Base-by-base conservation (phyloP, 352 stramenopile genomes). In the Phytophthora hibernalis region DNA sequence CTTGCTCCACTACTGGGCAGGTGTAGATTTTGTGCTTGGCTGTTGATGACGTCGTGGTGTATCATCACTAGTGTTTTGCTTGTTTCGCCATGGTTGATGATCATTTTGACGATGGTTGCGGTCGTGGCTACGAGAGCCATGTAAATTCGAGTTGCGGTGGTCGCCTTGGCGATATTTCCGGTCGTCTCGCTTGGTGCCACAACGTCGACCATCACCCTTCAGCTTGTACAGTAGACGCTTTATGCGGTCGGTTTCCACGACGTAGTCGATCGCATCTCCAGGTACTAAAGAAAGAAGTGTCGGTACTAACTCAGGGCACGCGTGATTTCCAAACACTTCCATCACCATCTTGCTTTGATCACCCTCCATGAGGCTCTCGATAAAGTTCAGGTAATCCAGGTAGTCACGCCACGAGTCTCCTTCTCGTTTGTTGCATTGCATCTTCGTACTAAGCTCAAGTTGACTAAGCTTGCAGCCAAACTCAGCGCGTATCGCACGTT, bases 381-480 rank as follows among this genome's bases (percentile, higher is more conserved):
- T 65, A 15, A 53, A 58, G 5, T 65, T 58, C 4, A 65, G 20
- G 35, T 58, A 58, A 13, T 65, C 48, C 12, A 65, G 20, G 30
- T 54, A 58, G 18, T 57, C 24, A 18, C 22, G 33, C 20, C 48
- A 58, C 1, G 57, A 45, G 11, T 65, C 48, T 2, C 47, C 37
- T n/a, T 26, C 26, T 5, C 47, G 22, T 18, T 65, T 65, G n/a
- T 30, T 21, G 11, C 37, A 52, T 20, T 44, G 28, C 7, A 65
- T 45, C 5, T 38, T 38, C 2, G 38, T 38, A 15, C 56, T 64
- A 5, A 56, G 56, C 26, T 65, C 56, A 5, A 65, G 37, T 35
- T 57, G 47, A n/a, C 8, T 47, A 0, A 57, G 26, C 9, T 38
- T 35, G 20, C 56, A 57, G 5, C 56, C 56, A 13, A 52, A 52